Percentiles rank a stretch among this genome's conserved stretches.
These are phyloP conservation scores for Monosporascus sp. DNA, from an alignment of 2,329 filamentous ascomycete genomes.

Conservation along the genomic window DNA sequence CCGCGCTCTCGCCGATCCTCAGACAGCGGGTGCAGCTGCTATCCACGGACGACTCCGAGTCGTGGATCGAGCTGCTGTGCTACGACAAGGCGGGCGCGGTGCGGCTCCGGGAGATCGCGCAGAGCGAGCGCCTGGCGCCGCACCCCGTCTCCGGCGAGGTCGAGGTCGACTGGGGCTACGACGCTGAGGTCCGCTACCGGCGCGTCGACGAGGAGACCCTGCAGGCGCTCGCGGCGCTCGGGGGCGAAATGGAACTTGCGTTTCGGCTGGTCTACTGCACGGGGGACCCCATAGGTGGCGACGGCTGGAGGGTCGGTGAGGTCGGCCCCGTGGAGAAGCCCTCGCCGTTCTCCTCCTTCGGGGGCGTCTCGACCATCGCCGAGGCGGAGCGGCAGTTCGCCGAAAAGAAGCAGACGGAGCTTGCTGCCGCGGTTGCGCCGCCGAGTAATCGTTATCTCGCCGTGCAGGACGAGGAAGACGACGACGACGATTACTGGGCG, in stretches of 20 bases:
- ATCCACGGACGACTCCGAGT: constrained; percentile 49
- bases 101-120: constrained; percentile 55
- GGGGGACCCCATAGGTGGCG: constrained; percentile 54
- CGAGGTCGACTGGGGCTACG: constrained; percentile 64
- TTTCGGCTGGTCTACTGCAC: constrained; percentile 67
- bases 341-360: constrained; percentile 49
- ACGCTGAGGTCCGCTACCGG: constrained; percentile 57
- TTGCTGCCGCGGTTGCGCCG: constrained; percentile 1
- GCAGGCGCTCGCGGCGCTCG: constrained; percentile 58
- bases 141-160: constrained; percentile 77
- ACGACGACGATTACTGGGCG: constrained; percentile 76
- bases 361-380: constrained; percentile 43
- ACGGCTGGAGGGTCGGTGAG: constrained; percentile 70
- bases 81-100: constrained; percentile 56
- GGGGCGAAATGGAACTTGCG: constrained; percentile 51
- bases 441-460: constrained; percentile 2
- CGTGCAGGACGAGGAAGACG: constrained; percentile 43
- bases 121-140: constrained; percentile 63
- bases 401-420: constrained; percentile 24
- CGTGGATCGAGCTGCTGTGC: constrained; percentile 69
- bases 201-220: constrained; percentile 72
- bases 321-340: constrained; percentile 55
- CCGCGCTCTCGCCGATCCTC: constrained; percentile 59
- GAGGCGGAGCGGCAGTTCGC: constrained; percentile 57
- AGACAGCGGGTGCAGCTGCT: constrained; percentile 63